These are phyloP conservation scores for Suhomyces bolitotheri DNA, from an alignment of 1,139 yeast genomes.

Conservation along the genomic window DNA sequence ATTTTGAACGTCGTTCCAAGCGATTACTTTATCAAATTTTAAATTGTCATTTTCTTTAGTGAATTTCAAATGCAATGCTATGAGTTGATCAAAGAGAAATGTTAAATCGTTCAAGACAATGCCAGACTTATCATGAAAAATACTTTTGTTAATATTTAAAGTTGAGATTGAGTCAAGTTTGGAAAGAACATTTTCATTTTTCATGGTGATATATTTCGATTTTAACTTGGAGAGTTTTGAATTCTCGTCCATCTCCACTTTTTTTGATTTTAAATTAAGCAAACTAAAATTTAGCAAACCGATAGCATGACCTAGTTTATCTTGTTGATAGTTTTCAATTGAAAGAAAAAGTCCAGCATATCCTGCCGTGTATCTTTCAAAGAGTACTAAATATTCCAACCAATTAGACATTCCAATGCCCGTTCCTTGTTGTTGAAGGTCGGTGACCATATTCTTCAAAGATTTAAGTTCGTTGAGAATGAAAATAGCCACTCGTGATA, in stretches of 20 bases:
- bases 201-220: constrained; percentile 28
- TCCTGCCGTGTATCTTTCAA: constrained; percentile 40
- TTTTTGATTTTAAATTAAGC: constrained; percentile 41
- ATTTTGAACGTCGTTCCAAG: constrained; percentile 38
- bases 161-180: constrained; percentile 40
- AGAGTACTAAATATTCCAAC: constrained; percentile 34
- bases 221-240: constrained; percentile 24
- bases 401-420: constrained; percentile 28
- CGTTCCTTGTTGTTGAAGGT: constrained; percentile 5
- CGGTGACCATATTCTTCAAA: constrained; percentile 9
- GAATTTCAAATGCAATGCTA: constrained; percentile 39
- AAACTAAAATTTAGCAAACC: constrained; percentile 44
- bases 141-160: constrained; percentile 37
- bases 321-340: constrained; percentile 44
- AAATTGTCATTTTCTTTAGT: constrained; percentile 47
- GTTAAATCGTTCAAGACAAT: constrained; percentile 41
- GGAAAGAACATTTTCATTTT: constrained; percentile 34
- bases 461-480: constrained; percentile 35
- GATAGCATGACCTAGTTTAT: constrained; percentile 43
- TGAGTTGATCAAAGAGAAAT: constrained; percentile 41
- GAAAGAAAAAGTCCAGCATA: constrained; percentile 47
- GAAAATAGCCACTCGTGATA: constrained; percentile 45
- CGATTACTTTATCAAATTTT: constrained; percentile 38
- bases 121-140: constrained; percentile 36
- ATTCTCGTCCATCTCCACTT: constrained; percentile 17